Conservation (phyloP, 192 early-diverging fungal genomes). For the Coemansia sp. region DNA sequence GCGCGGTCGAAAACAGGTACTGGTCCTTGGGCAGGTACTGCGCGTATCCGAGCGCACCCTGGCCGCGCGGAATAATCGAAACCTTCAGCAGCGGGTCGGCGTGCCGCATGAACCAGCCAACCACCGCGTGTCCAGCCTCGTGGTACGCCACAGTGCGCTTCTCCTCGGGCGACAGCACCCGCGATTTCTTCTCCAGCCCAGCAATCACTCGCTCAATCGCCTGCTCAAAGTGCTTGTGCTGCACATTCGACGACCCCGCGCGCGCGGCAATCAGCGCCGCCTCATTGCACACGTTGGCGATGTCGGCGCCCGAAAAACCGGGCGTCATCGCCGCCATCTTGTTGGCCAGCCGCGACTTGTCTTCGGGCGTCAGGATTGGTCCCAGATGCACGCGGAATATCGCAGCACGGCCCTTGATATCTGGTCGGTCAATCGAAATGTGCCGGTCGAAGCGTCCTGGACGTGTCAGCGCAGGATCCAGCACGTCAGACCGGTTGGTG, state of each 20-base stretch:
- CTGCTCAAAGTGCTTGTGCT: constrained; percentile 90
- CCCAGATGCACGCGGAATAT: constrained; percentile 97
- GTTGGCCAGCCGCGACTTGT: constrained; percentile 74
- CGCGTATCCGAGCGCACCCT: constrained; percentile 95
- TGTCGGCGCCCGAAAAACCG: constrained; percentile 97
- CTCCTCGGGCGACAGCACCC: constrained; percentile 92
- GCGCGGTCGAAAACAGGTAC: constrained; percentile 89
- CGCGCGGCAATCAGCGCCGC: constrained; percentile 97
- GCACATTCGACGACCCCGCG: constrained; percentile 72
- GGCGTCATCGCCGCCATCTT: constrained; percentile 95
- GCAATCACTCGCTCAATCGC: constrained; percentile 99
- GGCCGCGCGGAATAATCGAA: constrained; percentile 96
- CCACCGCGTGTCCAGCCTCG: constrained; percentile 98
- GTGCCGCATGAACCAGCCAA: constrained; percentile 95
- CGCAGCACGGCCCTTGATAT: constrained; percentile 93
- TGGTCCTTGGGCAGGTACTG: constrained; percentile 99
- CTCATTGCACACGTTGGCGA: constrained; percentile 99
- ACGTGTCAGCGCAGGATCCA: constrained; percentile 93
- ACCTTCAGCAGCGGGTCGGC: constrained; percentile 97
- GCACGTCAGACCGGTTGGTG: constrained; percentile 96
- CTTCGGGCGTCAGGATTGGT: constrained; percentile 86
- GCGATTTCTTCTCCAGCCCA: constrained; percentile 96
- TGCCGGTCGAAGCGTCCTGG: constrained; percentile 99
- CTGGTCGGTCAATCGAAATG: constrained; percentile 94
- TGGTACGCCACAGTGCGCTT: constrained; percentile 99